Percentiles rank a stretch among this genome's conserved stretches.
Conservation (phyloP, 2,329 filamentous ascomycete genomes). For the Rugonectria rugulosa region DNA sequence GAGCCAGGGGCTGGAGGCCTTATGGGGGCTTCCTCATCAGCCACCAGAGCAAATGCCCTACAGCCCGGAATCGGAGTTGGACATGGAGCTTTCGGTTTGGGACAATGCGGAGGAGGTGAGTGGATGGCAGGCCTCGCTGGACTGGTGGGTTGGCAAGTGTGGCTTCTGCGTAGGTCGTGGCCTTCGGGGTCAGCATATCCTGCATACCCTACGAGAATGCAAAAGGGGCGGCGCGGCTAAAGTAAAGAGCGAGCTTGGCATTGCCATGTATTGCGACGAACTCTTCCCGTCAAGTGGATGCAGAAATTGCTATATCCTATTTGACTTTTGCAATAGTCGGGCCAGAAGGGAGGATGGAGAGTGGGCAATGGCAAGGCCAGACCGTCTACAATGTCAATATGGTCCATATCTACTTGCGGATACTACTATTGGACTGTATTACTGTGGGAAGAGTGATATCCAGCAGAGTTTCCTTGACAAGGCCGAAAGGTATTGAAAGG, state of each 20-base stretch:
- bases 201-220: background rate
- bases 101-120: background rate
- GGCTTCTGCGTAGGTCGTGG: background rate
- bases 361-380: background rate
- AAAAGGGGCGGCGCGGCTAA: background rate
- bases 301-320: background rate
- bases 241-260: background rate
- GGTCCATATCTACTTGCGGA: background rate
- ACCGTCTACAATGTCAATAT: background rate
- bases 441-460: background rate
- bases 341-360: background rate
- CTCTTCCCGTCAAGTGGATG: background rate
- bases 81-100: background rate
- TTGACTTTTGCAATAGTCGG: background rate
- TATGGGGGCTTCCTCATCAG: background rate
- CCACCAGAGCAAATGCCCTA: background rate
- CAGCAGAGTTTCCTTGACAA: background rate
- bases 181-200: background rate
- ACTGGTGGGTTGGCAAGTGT: slow-evolving; percentile 4
- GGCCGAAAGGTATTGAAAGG: background rate
- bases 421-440: background rate
- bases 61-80: background rate
- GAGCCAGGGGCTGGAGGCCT: background rate
- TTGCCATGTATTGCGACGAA: background rate
- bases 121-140: background rate